Conservation (phyloP, 2,329 filamentous ascomycete genomes). For the Epichloe bromicola region DNA sequence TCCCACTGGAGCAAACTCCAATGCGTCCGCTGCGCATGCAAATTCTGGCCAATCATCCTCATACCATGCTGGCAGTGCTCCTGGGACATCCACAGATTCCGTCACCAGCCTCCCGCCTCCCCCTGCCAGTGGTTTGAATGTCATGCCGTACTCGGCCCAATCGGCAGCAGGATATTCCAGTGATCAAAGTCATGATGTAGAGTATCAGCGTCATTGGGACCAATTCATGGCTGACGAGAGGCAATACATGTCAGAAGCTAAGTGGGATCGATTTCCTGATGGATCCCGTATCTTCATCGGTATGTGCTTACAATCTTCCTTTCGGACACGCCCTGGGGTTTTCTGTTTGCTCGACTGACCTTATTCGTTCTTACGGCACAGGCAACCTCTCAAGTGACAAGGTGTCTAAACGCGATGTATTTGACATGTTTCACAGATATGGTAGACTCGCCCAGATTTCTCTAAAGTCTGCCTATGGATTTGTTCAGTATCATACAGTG, state of each 20-base stretch:
- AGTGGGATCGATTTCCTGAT: constrained; percentile 70
- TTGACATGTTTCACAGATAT: constrained; percentile 76
- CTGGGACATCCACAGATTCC: constrained; percentile 19
- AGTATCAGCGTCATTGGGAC: constrained; percentile 57
- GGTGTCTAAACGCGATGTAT: constrained; percentile 87
- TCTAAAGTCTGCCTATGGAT: constrained; percentile 92
- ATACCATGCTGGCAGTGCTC: constrained; percentile 20
- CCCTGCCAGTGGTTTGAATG: constrained; percentile 17
- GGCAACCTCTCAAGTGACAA: constrained; percentile 88
- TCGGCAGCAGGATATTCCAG: constrained; percentile 13
- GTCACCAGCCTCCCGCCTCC: constrained; percentile 18
- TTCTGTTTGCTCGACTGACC: constrained; percentile 6
- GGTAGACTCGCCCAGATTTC: constrained; percentile 88
- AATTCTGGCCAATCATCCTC: constrained; percentile 21
- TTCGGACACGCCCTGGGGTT: neutral
- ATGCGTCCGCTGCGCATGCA: constrained; percentile 18
- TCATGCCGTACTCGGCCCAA: constrained; percentile 15
- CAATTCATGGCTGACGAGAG: constrained; percentile 61
- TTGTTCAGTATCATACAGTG: constrained; percentile 80
- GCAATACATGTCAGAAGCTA: constrained; percentile 61
- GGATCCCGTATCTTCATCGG: constrained; percentile 72
- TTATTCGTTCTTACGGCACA: constrained; percentile 22
- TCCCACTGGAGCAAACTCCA: constrained; percentile 18
- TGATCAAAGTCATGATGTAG: constrained; percentile 22
- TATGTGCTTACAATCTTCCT: constrained; percentile 26